Evolutionary conservation across 2,329 filamentous ascomycete genomes (phyloP).

Genomic region (Neofusicoccum sp.): DNA sequence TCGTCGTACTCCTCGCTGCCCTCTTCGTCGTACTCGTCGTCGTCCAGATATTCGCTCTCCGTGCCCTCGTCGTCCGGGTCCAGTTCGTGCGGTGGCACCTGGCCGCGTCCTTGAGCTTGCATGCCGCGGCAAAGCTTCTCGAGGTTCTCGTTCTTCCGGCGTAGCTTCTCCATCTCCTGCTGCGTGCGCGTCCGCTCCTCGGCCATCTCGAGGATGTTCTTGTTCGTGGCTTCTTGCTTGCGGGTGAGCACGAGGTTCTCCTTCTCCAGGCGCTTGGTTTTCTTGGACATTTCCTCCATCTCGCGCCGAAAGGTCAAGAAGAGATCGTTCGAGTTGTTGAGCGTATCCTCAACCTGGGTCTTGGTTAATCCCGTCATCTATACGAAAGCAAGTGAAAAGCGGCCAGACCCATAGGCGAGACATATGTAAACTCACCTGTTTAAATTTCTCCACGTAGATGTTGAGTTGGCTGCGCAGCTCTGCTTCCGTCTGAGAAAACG

Average conservation of each 20-base stretch:
- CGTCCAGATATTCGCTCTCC: conserved; percentile 45
- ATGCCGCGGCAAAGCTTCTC: conserved; percentile 94
- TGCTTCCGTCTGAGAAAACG: conserved; percentile 93
- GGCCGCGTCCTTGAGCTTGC: conserved; percentile 88
- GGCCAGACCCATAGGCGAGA: conserved; percentile 19
- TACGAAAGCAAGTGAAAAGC: conserved; percentile 24
- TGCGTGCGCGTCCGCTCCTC: conserved; percentile 82
- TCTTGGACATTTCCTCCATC: conserved; percentile 99
- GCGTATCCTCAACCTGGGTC: conserved; percentile 88
- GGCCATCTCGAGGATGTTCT: conserved; percentile 96
- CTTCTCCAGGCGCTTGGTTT: conserved; percentile 94
- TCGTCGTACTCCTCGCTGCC: conserved; percentile 57
- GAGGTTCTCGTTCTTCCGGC: conserved; percentile 85
- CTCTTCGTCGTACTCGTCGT: conserved; percentile 47
- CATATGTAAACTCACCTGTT: conserved; percentile 70
- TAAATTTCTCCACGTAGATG: conserved; percentile 99
- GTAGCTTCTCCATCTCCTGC: conserved; percentile 75
- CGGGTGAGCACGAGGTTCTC: conserved; percentile 90
- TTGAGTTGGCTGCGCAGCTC: conserved; percentile 94
- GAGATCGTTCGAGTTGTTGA: conserved; percentile 97
- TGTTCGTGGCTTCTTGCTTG: conserved; percentile 90
- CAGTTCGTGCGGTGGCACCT: conserved; percentile 56
- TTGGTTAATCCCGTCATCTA: conserved; percentile 39
- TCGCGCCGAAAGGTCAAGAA: conserved; percentile 97
- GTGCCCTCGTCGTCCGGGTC: conserved; percentile 60